phyloP scores from a whole-genome alignment of 1,284 basidiomycete genomes.

The Rhodotorula glutinis region DNA sequence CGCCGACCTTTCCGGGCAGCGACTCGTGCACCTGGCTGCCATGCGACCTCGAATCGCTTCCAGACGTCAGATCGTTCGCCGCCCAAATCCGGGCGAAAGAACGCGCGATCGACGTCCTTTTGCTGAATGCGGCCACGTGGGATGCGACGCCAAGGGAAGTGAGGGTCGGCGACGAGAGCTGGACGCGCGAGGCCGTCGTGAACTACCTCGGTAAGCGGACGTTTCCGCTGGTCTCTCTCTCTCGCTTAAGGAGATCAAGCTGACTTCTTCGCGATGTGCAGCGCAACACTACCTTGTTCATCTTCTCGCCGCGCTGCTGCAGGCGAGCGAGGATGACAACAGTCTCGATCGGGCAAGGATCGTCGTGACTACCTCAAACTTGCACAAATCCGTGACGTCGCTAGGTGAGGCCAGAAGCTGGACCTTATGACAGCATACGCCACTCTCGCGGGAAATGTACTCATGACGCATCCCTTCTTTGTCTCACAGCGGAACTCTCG shows the following conservation, averaged over 20 bases:
- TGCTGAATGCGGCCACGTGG: neutral
- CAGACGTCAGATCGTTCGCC: neutral
- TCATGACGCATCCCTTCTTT: no score
- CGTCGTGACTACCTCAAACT: neutral
- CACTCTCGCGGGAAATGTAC: no score
- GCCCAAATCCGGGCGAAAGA: neutral
- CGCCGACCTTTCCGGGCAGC: neutral
- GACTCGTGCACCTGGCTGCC: neutral
- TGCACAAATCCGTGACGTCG: neutral
- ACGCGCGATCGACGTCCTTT: neutral
- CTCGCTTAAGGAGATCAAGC: neutral
- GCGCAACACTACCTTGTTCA: neutral
- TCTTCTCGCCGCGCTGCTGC: neutral
- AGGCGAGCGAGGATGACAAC: neutral
- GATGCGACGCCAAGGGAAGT: neutral
- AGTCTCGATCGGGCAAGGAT: neutral
- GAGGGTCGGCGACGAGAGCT: neutral
- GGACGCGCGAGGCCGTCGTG: neutral
- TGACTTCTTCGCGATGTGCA: neutral
- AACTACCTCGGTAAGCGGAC: neutral
- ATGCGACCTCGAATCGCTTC: neutral
- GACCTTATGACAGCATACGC: neutral
- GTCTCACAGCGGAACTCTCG: no score
- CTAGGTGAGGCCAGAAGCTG: neutral
- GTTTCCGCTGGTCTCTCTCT: neutral